Conservation (phyloP, 345 rosid genomes). For the Noccaea bulbosa region DNA sequence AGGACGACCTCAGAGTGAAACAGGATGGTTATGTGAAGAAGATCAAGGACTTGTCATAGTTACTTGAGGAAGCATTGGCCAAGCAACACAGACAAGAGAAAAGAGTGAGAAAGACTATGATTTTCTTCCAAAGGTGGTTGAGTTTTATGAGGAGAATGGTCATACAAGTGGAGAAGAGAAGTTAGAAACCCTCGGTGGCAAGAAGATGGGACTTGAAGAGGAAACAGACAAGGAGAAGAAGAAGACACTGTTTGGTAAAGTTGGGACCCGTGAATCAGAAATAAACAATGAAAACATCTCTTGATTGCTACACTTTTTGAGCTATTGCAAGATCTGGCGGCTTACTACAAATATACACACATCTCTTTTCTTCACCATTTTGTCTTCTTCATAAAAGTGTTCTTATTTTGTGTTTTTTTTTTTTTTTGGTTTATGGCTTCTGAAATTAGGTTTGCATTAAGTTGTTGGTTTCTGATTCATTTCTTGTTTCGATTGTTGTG, state of each 20-base stretch:
- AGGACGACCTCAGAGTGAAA: constrained; percentile 65
- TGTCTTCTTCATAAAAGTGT: constrained; percentile 25
- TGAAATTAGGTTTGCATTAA: constrained; percentile 20
- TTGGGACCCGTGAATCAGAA: constrained; percentile 51
- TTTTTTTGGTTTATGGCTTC: constrained; percentile 10
- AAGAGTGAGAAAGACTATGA: constrained; percentile 93
- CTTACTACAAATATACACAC: constrained; percentile 9
- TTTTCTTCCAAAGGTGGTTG: constrained; percentile 84
- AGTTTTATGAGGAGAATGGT: constrained; percentile 84
- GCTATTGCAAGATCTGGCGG: constrained; percentile 18
- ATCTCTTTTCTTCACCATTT: constrained; percentile 3
- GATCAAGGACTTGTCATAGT: constrained; percentile 70
- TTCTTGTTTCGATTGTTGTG: constrained; percentile 26
- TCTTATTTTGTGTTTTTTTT: constrained; percentile 6
- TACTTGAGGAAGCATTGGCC: constrained; percentile 75
- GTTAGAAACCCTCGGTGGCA: constrained; percentile 20
- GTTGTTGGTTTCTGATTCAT: constrained; percentile 35
- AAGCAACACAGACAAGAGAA: constrained; percentile 61
- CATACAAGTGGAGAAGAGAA: constrained; percentile 63
- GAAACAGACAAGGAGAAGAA: constrained; percentile 58
- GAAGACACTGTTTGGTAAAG: constrained; percentile 85
- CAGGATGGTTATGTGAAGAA: constrained; percentile 60
- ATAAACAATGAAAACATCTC: constrained; percentile 7
- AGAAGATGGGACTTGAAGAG: constrained; percentile 22
- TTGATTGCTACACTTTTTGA: constrained; percentile 1